These are phyloP conservation scores for Leccinum truebloodii DNA, from an alignment of 768 basidiomycete species.

Conservation along the genomic window DNA sequence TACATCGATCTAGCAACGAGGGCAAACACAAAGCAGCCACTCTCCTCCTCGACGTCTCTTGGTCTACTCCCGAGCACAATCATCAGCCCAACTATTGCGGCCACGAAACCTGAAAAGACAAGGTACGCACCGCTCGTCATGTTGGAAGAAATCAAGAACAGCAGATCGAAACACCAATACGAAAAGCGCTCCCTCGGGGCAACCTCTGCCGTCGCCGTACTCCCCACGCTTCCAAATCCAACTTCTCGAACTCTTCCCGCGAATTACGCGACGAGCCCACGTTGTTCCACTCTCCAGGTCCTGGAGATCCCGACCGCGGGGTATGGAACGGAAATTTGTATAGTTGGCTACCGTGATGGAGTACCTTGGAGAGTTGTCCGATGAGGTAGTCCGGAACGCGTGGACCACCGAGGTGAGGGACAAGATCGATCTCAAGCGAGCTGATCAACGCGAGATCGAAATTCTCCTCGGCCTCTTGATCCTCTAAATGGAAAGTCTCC, in stretches of 20 bases:
- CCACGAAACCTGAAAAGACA: not conserved
- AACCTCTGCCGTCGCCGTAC: constrained; percentile 55
- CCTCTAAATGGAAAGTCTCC: constrained; percentile 58
- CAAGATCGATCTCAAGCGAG: constrained; percentile 76
- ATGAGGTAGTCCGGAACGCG: constrained; percentile 75
- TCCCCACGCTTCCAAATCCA: constrained; percentile 51
- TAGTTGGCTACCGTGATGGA: constrained; percentile 71
- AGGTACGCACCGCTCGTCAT: constrained; percentile 52
- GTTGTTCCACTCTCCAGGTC: constrained; percentile 8
- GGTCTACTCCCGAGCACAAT: constrained; percentile 45
- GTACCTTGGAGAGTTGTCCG: constrained; percentile 62
- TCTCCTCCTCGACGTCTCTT: constrained; percentile 58
- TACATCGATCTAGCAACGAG: constrained; percentile 76
- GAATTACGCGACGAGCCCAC: constrained; percentile 13
- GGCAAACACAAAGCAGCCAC: constrained; percentile 75
- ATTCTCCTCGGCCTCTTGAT: constrained; percentile 77
- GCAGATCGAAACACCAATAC: constrained; percentile 81
- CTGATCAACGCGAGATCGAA: constrained; percentile 83
- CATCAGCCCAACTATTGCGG: not conserved
- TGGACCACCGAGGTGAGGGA: constrained; percentile 69
- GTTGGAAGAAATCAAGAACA: constrained; percentile 79
- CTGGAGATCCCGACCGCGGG: constrained; percentile 13
- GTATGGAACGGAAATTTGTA: constrained; percentile 37
- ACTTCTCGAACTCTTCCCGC: constrained; percentile 35
- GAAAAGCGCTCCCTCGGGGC: constrained; percentile 46